phyloP scores from a whole-genome alignment of 2,329 filamentous ascomycete genomes.

The Venturia asperata region DNA sequence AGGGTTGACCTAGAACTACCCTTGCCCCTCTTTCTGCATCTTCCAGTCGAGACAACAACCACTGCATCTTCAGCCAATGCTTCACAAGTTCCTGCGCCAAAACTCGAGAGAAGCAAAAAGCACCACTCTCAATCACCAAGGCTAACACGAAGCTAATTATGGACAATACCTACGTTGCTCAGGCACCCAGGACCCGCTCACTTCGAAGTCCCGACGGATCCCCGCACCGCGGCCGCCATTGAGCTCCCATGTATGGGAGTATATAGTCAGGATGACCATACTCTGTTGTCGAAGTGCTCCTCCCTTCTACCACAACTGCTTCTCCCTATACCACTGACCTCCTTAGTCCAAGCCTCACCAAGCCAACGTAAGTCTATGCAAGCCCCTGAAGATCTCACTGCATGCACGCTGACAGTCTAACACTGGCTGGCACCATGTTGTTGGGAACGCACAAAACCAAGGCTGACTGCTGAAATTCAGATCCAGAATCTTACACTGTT shows the following conservation, averaged over 20 bases:
- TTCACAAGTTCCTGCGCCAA: neutral
- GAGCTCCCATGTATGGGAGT: conserved; percentile 6
- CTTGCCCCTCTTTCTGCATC: conserved; percentile 1
- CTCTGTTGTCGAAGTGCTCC: neutral
- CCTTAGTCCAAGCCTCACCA: neutral
- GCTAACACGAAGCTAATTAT: neutral
- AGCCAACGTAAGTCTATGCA: conserved; percentile 11
- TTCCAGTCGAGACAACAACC: neutral
- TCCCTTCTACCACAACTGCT: neutral
- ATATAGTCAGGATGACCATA: conserved; percentile 11
- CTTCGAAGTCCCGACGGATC: neutral
- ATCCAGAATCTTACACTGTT: neutral
- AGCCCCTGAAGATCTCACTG: conserved; percentile 8
- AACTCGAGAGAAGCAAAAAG: neutral
- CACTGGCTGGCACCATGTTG: neutral
- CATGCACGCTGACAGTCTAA: conserved; percentile 7
- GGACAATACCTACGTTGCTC: conserved; percentile 3
- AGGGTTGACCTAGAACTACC: neutral
- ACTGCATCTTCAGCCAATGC: neutral
- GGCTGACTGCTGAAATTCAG: conserved; percentile 1
- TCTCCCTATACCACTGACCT: neutral
- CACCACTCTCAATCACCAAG: conserved; percentile 4
- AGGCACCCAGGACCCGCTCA: conserved; percentile 3
- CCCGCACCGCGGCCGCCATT: conserved; percentile 3
- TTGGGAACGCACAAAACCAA: conserved; percentile 4